Conservation (phyloP, 495 filamentous ascomycete genomes). For the Tuber microsphaerosporum region DNA sequence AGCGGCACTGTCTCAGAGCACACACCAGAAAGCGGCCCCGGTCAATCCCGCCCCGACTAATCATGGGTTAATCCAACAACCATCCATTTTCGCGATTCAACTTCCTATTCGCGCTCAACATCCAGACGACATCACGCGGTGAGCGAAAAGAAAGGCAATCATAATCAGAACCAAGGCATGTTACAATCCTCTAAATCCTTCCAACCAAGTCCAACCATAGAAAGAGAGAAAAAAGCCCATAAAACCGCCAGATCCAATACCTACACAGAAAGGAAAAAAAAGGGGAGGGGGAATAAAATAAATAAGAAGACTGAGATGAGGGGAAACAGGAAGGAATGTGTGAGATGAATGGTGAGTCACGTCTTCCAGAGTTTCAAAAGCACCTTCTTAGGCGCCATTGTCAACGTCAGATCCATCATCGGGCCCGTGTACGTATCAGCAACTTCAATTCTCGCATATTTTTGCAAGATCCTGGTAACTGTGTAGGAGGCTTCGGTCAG, state of each 20-base stretch:
- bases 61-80: neutral
- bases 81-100: neutral
- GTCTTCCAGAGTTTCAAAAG: conserved; percentile 17
- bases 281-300: neutral
- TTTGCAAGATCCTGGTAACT: conserved; percentile 63
- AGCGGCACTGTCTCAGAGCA: neutral
- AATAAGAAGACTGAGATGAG: neutral
- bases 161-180: neutral
- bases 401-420: conserved; percentile 40
- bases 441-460: conserved; percentile 52
- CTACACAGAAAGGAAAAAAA: neutral
- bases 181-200: neutral
- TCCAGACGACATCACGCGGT: neutral
- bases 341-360: neutral
- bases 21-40: neutral
- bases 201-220: neutral
- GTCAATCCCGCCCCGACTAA: neutral
- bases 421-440: conserved; percentile 28
- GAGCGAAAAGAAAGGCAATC: neutral
- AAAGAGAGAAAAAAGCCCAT: neutral
- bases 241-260: neutral
- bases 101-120: neutral
- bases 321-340: neutral
- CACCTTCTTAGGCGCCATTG: conserved; percentile 19
- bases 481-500: conserved; percentile 75